A percentile compares a stretch with the other conserved stretches of the same genome.
phyloP scores from a whole-genome alignment of 2,329 filamentous ascomycete genomes.

The Fusarium albosuccineum region DNA sequence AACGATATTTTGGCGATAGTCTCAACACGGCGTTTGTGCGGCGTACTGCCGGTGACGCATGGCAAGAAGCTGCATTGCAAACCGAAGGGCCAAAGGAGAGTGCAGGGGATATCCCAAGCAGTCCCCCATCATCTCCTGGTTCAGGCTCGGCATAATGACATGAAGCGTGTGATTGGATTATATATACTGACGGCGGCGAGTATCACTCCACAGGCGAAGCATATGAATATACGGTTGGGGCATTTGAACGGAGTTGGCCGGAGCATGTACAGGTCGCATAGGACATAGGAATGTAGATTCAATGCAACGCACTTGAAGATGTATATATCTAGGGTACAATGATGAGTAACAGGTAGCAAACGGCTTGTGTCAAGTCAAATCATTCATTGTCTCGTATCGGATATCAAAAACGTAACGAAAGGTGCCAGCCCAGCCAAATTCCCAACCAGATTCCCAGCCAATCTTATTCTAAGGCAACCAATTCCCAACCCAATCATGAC shows the following conservation, averaged over 20 bases:
- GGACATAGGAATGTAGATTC: constrained; percentile 14
- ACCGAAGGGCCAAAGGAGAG: constrained; percentile 29
- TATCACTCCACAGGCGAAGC: constrained; percentile 5
- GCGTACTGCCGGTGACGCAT: constrained; percentile 68
- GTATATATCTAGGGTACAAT: constrained; percentile 15
- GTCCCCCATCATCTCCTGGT: constrained; percentile 32
- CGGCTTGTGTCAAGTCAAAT: not conserved
- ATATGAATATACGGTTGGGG: constrained; percentile 14
- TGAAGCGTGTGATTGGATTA: constrained; percentile 13
- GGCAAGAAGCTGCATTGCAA: constrained; percentile 50
- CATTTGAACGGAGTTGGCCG: constrained; percentile 26
- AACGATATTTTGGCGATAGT: constrained; percentile 77
- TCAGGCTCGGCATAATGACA: constrained; percentile 13
- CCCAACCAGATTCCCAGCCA: not conserved
- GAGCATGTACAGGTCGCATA: constrained; percentile 8
- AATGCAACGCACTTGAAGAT: constrained; percentile 14
- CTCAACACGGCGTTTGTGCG: constrained; percentile 73
- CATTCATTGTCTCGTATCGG: constrained; percentile 9
- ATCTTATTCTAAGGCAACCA: too few relatives aligned
- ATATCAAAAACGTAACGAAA: constrained; percentile 10
- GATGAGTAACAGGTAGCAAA: constrained; percentile 3
- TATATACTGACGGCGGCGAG: constrained; percentile 15
- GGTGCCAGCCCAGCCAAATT: constrained; percentile 14
- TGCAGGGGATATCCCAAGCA: constrained; percentile 26
- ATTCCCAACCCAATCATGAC: not conserved